Evolutionary conservation across 2,329 filamentous ascomycete species (phyloP).

Genomic region (Sporothrix schenckii): DNA sequence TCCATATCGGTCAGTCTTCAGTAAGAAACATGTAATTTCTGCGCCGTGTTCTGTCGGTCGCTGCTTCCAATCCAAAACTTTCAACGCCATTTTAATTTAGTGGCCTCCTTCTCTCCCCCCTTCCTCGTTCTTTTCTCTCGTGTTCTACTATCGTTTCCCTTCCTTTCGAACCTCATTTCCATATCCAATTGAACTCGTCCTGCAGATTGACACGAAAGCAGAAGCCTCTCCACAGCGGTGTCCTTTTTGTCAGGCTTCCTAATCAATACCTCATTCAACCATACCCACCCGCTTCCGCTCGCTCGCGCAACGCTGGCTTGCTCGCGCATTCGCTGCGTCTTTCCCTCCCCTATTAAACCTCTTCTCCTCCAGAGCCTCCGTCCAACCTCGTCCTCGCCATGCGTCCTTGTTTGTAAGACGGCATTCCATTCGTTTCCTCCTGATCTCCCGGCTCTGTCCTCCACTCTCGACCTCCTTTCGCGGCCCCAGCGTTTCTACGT

Average conservation of each 20-base stretch:
- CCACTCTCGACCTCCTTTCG: slow-evolving; percentile 6
- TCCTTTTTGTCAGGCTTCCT: slow-evolving; percentile 19
- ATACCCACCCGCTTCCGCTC: not conserved
- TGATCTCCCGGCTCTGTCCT: slow-evolving; percentile 3
- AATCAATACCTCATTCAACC: slow-evolving; percentile 14
- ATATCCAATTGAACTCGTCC: slow-evolving; percentile 13
- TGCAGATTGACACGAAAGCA: not conserved
- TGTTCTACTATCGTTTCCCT: not conserved
- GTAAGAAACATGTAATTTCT: slow-evolving; percentile 25
- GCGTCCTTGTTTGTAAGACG: slow-evolving; percentile 18
- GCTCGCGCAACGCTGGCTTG: slow-evolving; percentile 26
- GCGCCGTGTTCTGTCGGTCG: slow-evolving; percentile 16
- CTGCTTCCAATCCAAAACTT: slow-evolving; percentile 21
- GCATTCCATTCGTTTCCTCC: slow-evolving; percentile 14
- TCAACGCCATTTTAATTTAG: slow-evolving; percentile 25
- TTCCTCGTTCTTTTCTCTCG: not conserved
- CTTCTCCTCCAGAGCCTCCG: slow-evolving; percentile 3
- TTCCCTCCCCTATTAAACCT: slow-evolving; percentile 24
- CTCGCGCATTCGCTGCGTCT: slow-evolving; percentile 23
- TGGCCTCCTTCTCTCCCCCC: slow-evolving; percentile 8
- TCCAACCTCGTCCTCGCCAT: slow-evolving; percentile 23
- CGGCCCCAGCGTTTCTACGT: not conserved
- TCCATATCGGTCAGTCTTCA: slow-evolving; percentile 24
- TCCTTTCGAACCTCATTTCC: not conserved
- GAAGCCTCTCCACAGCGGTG: not conserved